These are phyloP conservation scores for Cladosporium austrohemisphaericum DNA, from an alignment of 2,329 filamentous ascomycete species.

Conservation along the genomic window DNA sequence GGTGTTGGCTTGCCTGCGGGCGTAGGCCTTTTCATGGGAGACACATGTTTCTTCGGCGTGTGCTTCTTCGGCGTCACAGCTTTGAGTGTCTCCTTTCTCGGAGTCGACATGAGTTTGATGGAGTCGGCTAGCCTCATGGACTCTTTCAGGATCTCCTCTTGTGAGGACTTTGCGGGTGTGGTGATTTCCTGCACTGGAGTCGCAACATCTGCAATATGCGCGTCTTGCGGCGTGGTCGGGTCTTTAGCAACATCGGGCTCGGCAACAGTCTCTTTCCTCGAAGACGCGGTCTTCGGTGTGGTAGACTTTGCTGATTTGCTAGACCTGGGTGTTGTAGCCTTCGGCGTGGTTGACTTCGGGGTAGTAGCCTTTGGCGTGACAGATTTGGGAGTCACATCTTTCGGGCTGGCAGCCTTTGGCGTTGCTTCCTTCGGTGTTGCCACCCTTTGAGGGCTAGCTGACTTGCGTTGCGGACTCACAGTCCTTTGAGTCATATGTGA, in stretches of 20 bases:
- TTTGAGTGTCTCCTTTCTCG: slow-evolving; percentile 43
- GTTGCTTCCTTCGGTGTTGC: neutral
- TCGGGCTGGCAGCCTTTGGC: neutral
- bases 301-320: neutral
- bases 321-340: neutral
- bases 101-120: slow-evolving; percentile 48
- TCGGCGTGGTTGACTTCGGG: neutral
- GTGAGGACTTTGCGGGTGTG: slow-evolving; percentile 24
- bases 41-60: slow-evolving; percentile 36
- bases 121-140: slow-evolving; percentile 37
- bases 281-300: slow-evolving; percentile 4
- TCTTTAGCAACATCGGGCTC: neutral
- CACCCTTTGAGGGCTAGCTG: slow-evolving; percentile 9
- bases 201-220: neutral
- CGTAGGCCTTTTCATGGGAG: slow-evolving; percentile 40
- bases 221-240: slow-evolving; percentile 5
- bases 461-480: slow-evolving; percentile 12
- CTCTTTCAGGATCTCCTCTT: slow-evolving; percentile 19
- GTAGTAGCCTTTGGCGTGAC: neutral
- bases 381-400: neutral
- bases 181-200: slow-evolving; percentile 11
- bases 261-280: neutral
- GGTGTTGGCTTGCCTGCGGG: slow-evolving; percentile 30
- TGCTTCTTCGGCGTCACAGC: slow-evolving; percentile 40
- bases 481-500: neutral